Base-by-base conservation (phyloP, 2,329 filamentous ascomycete genomes). In the Arthrocladium fulminans region DNA sequence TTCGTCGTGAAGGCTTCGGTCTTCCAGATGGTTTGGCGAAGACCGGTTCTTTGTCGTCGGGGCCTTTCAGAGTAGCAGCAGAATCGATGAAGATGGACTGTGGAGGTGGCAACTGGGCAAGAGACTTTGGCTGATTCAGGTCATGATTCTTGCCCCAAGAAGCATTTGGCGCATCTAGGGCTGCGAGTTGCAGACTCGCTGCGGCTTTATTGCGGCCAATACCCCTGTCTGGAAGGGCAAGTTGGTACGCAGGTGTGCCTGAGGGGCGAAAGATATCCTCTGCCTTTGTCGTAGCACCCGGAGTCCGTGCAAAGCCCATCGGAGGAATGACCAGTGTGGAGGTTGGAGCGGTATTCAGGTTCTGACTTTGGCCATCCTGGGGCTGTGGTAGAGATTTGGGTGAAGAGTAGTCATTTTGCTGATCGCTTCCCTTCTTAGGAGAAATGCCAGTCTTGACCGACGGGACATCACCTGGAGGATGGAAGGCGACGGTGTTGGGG, bases 401-500 rank as follows among this genome's bases (percentile, higher is more conserved):
- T 9, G 13, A n/a, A 15, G 6, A 35, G n/a, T 35, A 37, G 27
- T 27, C 32, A n/a, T 35, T 9, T 35, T 9, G 32, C 5, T 7
- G 32, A 35, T 5, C 13, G 32, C 6, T n/a, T 7, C 13, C n/a
- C 32, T 35, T 35, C 32, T 7, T 35, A 42, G 40, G 13, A 42
- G 55, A 38, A 49, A 51, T 34, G 37, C 44, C 19, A 48, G 29
- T 15, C 41, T 32, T 13, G 52, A 48, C 20, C 38, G 37, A 13
- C 40, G 27, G 5, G 15, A 17, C n/a, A 43, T 48, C 19, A 15
- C 10, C 25, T 17, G 49, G 45, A 49, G 86, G 74, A 58, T 83
- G 82, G 66, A 97, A 97, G 66, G 94, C 83, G 61, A 95, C 75
- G 34, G 90, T 97, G 65, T 94, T 89, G 27, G 90, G 90, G 29